Conservation (phyloP, 2,329 filamentous ascomycete species). For the Monilinia vaccinii-corymbosi region DNA sequence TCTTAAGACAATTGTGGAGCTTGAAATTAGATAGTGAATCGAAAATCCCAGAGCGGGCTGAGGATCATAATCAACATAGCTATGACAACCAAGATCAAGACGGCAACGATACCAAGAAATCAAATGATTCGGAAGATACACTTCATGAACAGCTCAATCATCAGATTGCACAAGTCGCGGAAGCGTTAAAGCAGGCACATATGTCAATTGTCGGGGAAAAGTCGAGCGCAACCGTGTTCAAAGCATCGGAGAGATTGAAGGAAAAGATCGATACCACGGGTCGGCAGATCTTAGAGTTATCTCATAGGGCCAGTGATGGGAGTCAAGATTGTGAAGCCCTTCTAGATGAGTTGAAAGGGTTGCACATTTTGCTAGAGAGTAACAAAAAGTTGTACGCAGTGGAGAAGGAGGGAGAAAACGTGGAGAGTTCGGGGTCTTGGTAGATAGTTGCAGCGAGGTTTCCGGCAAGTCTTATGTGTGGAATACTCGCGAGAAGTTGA, state of each 20-base stretch:
- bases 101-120: background rate
- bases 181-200: conserved; percentile 9
- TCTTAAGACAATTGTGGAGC: conserved; percentile 15
- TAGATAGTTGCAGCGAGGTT: background rate
- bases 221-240: conserved; percentile 3
- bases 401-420: background rate
- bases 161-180: conserved; percentile 1
- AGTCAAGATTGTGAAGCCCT: conserved; percentile 18
- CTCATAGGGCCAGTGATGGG: conserved; percentile 9
- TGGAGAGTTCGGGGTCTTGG: background rate
- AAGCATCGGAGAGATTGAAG: conserved; percentile 13
- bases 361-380: conserved; percentile 18
- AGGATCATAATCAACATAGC: conserved; percentile 5
- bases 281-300: conserved; percentile 16
- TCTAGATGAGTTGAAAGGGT: conserved; percentile 15
- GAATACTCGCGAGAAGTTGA: background rate
- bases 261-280: conserved; percentile 14
- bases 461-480: background rate
- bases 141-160: background rate
- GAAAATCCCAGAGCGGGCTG: background rate
- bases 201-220: background rate
- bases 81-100: conserved; percentile 7
- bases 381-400: conserved; percentile 9
- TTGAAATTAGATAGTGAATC: conserved; percentile 12
- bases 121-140: background rate